These are phyloP conservation scores for Ogataea nakhonphanomensis DNA, from an alignment of 805 yeast species.

Conservation along the genomic window DNA sequence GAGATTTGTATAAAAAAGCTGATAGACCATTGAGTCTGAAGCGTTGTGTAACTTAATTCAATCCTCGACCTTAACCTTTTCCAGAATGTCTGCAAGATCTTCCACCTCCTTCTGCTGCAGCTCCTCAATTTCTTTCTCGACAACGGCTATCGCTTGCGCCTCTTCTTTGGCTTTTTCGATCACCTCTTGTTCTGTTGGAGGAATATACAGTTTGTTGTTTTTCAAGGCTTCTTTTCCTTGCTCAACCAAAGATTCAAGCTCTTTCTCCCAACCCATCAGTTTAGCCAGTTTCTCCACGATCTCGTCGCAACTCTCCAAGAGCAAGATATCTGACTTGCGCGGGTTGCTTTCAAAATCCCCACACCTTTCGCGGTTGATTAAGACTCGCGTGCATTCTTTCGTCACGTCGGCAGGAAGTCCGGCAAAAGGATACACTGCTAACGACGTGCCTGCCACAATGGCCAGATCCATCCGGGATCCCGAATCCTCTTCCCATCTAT, in stretches of 20 bases:
- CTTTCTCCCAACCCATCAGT: slow-evolving; percentile 62
- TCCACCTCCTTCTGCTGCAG: slow-evolving; percentile 22
- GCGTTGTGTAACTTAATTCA: slow-evolving; percentile 1
- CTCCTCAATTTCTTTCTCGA: slow-evolving; percentile 16
- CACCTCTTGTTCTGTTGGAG: slow-evolving; percentile 10
- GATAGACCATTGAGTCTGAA: slow-evolving; percentile 13
- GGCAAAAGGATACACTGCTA: slow-evolving; percentile 90
- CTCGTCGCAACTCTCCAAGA: slow-evolving; percentile 64
- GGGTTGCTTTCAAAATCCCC: slow-evolving; percentile 61
- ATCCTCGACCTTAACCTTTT: slow-evolving; percentile 14
- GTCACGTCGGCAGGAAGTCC: slow-evolving; percentile 67
- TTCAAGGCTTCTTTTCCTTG: slow-evolving; percentile 21
- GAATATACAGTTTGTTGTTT: slow-evolving; percentile 4
- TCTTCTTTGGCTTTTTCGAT: slow-evolving; percentile 28
- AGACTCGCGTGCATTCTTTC: slow-evolving; percentile 47
- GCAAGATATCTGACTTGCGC: slow-evolving; percentile 58
- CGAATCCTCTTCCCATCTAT: slow-evolving; percentile 58
- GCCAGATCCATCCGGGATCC: slow-evolving; percentile 57
- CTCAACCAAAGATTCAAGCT: slow-evolving; percentile 42
- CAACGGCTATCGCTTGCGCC: slow-evolving; percentile 26
- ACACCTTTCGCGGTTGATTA: slow-evolving; percentile 72
- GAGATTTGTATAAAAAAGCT: slow-evolving; percentile 39
- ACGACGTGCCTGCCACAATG: slow-evolving; percentile 88
- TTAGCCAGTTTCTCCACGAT: slow-evolving; percentile 53
- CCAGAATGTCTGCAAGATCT: slow-evolving; percentile 12